Evolutionary conservation across 805 yeast species (phyloP).

Genomic region (Torulaspora delbrueckii): DNA sequence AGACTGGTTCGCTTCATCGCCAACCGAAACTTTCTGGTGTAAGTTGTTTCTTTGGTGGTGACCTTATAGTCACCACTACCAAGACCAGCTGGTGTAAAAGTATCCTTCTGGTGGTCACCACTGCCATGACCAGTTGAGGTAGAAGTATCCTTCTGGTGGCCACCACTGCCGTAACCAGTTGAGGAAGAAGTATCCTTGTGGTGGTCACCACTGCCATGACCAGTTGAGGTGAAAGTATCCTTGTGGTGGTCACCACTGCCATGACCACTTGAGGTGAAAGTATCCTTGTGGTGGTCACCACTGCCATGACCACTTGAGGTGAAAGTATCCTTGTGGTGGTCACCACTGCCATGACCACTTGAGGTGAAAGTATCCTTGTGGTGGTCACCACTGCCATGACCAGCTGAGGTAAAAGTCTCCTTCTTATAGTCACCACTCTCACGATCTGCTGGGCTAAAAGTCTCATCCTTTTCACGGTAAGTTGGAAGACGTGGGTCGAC

Average conservation of each 20-base stretch:
- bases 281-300: conserved; percentile 8
- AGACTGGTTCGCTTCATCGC: conserved; percentile 3
- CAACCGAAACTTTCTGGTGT: conserved; percentile 9
- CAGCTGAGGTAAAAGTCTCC: conserved; percentile 1
- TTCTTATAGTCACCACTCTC: conserved; percentile 2
- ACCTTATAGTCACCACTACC: not conserved
- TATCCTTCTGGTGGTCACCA: conserved; percentile 1
- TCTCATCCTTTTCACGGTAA: conserved; percentile 16
- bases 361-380: conserved; percentile 9
- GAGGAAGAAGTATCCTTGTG: conserved; percentile 8
- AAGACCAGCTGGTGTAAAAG: no score
- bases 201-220: not conserved
- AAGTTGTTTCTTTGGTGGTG: conserved; percentile 4
- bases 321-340: conserved; percentile 8
- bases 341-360: not conserved
- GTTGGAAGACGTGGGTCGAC: conserved; percentile 29
- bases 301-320: not conserved
- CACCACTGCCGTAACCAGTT: not conserved
- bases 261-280: not conserved
- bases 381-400: not conserved
- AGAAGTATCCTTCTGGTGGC: conserved; percentile 7
- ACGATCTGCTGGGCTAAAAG: not conserved
- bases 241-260: conserved; percentile 5
- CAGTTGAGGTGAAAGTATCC: conserved; percentile 1
- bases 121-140: not conserved